Evolutionary conservation across 1,284 basidiomycete species (phyloP), one percentile per base, ranked within the genome.

Genomic region (Microbotryum violaceum): DNA sequence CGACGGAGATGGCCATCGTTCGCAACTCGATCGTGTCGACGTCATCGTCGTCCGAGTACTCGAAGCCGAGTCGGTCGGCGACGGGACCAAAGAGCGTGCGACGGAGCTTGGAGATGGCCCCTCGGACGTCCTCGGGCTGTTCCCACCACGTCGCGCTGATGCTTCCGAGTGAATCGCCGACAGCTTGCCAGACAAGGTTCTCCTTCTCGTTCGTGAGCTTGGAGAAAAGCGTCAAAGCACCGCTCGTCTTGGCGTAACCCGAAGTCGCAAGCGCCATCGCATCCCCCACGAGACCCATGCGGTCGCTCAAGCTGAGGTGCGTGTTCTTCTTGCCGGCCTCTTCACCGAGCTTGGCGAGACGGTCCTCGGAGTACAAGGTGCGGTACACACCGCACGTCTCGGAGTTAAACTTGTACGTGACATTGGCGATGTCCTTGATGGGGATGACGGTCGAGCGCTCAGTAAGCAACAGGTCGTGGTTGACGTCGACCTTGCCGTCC

Each of bases 311-410:
- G 7, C 85, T 82, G 77, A 96, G 91, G 18, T 81, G 77, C 16
- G 84, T 82, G 62, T 83, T 74, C 27, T 78, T 71, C 72, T 83
- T 85, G 18, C 85, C 82, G 5, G 90, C 89, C 73, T 93, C 88
- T 55, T 81, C 77, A n/a, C 89, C 91, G 64, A 97, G 88, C 74
- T 85, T 85, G 48, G 80, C 79, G 25, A 96, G 82, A 45, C 90
- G 83, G 70, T 91, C 87, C 46, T 88, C 83, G 20, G 86, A 82
- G 77, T 98, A 98, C 45, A 88, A 79, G 37, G 96, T 91, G 56
- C 93, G 88, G 76, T 87, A 97, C 72, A 94, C 89, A 70, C 93
- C 91, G 61, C 84, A 83, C 4, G 91, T 93, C 58, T 86, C 87
- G n/a, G 86, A 87, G 74, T 97, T 97, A 63, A 97, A 79, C 78